Evolutionary conservation across 805 yeast genomes (phyloP), one percentile per base, ranked within the genome.

Genomic region (Pachysolen tannophilus): DNA sequence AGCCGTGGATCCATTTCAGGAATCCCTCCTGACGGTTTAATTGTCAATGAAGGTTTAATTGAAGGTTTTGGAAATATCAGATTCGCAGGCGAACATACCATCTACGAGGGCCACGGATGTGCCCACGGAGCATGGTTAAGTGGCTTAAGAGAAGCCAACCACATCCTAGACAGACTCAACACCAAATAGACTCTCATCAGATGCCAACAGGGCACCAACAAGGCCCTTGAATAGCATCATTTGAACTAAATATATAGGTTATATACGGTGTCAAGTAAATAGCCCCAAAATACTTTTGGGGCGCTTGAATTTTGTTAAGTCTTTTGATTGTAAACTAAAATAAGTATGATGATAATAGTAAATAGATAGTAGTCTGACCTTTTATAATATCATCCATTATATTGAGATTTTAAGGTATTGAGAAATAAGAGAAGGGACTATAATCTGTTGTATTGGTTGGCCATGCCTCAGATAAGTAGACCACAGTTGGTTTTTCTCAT

Each of bases 41-140:
- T 67, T 1, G 59, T 55, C n/a, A 52, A 53, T 26, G 55, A 48
- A 30, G 52, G 44, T 5, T 37, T 49, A 17, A 50, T 57, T 33
- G 56, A 57, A 25, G 62, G 62, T 3, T 48, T 49, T 34, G 59
- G 59, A 9, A 46, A 65, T 16, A 60, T 73, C 20, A 53, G 77
- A 27, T 74, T 74, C 55, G 78, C 76, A 1, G 79, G 80, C 5
- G 80, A 73, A 46, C 78, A 71, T 41, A 58, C 75, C 7, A 58
- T 58, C 19, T 53, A 56, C 32, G 71, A 67, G 30, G 79, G 78
- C 6, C 65, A 66, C 24, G 79, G 78, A 1, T 73, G 78, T 50
- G 75, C 65, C 3, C 78, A 74, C 47, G 80, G 78, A 3, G 80
- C 80, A 0, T 73, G 72, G 58, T 43, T 46, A 32, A 61, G 72